Conservation (phyloP, 805 yeast species). For the Yamadazyma paraphyllophila region DNA sequence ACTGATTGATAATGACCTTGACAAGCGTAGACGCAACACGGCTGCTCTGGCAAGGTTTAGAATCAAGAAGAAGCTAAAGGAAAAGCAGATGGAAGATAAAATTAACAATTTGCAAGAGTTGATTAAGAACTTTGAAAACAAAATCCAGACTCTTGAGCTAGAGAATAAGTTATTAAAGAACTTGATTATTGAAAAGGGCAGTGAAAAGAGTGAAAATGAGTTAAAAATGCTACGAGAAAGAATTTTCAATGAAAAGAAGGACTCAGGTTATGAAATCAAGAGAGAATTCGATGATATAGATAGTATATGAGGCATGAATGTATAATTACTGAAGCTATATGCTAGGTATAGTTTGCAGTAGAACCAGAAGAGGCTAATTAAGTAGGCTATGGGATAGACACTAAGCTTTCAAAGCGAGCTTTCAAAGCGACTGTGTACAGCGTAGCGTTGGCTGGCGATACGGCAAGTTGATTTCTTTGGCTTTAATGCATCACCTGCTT, state of each 20-base stretch:
- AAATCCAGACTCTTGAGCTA: conserved; percentile 55
- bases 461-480: no score
- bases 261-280: conserved; percentile 11
- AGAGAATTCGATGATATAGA: conserved; percentile 1
- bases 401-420: no score
- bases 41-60: conserved; percentile 67
- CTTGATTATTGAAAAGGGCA: conserved; percentile 51
- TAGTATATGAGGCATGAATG: not conserved
- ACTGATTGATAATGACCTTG: conserved; percentile 27
- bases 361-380: no score
- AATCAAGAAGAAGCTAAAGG: conserved; percentile 58
- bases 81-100: conserved; percentile 55
- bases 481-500: no score
- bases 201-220: conserved; percentile 40
- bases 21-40: conserved; percentile 58
- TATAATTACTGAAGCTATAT: not conserved
- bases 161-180: conserved; percentile 59
- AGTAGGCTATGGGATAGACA: no score
- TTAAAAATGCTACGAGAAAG: conserved; percentile 32
- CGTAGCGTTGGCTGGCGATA: no score
- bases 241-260: conserved; percentile 16
- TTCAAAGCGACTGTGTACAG: no score
- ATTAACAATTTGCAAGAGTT: conserved; percentile 43
- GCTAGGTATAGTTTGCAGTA: not conserved
- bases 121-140: conserved; percentile 43